A percentile compares a stretch with the other conserved stretches of the same genome.
These are phyloP conservation scores for Ceratocystis alfenasii DNA, from an alignment of 2,329 filamentous ascomycete species.

Conservation along the genomic window DNA sequence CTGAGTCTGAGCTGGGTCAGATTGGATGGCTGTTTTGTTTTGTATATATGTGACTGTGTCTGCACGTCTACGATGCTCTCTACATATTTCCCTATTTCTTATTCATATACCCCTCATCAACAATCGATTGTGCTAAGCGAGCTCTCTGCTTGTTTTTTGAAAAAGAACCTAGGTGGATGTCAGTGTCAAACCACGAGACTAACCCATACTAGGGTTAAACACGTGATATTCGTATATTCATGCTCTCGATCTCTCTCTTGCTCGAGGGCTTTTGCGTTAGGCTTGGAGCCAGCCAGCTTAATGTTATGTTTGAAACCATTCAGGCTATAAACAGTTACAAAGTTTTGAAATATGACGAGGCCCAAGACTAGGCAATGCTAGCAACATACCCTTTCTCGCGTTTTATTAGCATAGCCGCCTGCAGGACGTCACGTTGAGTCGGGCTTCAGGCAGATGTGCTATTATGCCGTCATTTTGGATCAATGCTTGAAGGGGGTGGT, in stretches of 20 bases:
- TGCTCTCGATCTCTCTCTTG: no score
- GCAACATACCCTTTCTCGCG: background rate
- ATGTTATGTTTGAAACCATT: background rate
- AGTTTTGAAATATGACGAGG: background rate
- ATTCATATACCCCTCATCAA: constrained; percentile 19
- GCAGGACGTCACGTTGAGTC: background rate
- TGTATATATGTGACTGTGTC: constrained; percentile 2
- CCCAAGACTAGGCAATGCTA: background rate
- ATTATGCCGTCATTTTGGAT: no score
- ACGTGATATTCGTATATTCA: background rate
- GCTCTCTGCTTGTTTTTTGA: no score
- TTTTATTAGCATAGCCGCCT: background rate
- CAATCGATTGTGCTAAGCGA: background rate
- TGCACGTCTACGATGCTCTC: background rate
- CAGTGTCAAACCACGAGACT: background rate
- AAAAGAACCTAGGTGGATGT: background rate
- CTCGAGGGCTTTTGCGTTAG: no score
- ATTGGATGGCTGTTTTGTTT: background rate
- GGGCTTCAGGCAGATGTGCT: background rate
- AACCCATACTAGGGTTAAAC: background rate
- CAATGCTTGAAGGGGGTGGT: no score
- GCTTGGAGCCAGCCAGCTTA: background rate
- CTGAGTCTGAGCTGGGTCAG: background rate
- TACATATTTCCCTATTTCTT: constrained; percentile 11
- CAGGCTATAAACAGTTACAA: background rate